Base-by-base conservation (phyloP, 2,329 filamentous ascomycete genomes). In the Furcasterigmium sp. region DNA sequence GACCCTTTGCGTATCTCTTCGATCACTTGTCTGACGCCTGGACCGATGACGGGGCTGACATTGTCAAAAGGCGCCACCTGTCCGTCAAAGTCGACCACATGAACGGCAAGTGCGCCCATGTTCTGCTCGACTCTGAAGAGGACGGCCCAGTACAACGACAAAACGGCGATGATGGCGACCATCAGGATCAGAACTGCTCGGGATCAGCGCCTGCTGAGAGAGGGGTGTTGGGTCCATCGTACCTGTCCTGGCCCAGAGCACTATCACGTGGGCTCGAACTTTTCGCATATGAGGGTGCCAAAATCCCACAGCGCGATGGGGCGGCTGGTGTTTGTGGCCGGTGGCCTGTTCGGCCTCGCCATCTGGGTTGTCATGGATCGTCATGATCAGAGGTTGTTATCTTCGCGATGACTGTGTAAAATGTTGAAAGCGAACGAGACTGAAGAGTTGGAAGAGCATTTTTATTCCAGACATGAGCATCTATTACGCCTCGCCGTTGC, bases 61-160 rank as follows among this genome's bases (percentile, higher is more conserved):
- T 63, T 60, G 28, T 64, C 65, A 49, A 76, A 81, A 1, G 78
- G 78, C 2, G 72, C 63, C 3, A 68, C 55, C 37, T 69, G 67
- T 4, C 73, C 75, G 54, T 85, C 81, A 49, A 84, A 82, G 55
- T 84, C 78, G 21, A 85, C 80, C 2, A 84, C 72, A 47, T 76
- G 73, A 8, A 85, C 66, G 3, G 65, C 67, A 8, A 84, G 57
- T 0, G 62, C 59, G 3, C 60, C 62, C 15, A 74, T 59, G 41
- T 76, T 78, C 36, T 63, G 51, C 10, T 79, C 65, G 1, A 75
- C 66, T 13, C 67, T 53, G 53, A 67, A 78, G 17, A 84, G 71
- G 0, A 73, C 72, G 0, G 64, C 79, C 80, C 80, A 85, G 60
- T 78, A 84, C 3, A 84, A 59, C 0, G 76, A 81, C 0, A 85